Evolutionary conservation across 1,284 basidiomycete species (phyloP).

Genomic region (Microbotryum scabiosae): DNA sequence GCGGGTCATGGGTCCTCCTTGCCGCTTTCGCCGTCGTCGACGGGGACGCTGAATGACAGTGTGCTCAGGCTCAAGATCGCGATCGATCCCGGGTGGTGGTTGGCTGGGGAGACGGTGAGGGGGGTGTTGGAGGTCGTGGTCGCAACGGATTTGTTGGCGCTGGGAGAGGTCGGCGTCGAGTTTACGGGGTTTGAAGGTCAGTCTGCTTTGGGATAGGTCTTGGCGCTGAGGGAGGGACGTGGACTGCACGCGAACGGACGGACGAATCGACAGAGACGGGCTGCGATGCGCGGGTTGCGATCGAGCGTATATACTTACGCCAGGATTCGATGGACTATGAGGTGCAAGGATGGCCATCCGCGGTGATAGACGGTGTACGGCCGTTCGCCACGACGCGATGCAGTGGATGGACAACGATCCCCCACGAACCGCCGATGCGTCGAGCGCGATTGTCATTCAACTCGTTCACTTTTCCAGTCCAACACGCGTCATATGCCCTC

Average conservation of each 20-base stretch:
- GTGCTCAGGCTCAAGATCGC: too few relatives aligned
- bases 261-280: conserved; percentile 4
- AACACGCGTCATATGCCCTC: too few relatives aligned
- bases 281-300: conserved; percentile 4
- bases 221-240: not conserved
- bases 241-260: not conserved
- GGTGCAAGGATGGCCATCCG: too few relatives aligned
- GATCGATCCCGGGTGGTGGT: not conserved
- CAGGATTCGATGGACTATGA: too few relatives aligned
- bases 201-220: not conserved
- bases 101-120: conserved; percentile 25
- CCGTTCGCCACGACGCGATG: not conserved
- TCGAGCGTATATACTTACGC: not conserved
- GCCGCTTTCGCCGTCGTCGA: too few relatives aligned
- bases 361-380: too few relatives aligned
- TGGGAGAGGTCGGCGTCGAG: conserved; percentile 31
- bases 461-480: too few relatives aligned
- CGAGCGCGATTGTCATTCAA: not conserved
- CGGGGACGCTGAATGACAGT: too few relatives aligned
- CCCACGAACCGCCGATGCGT: not conserved
- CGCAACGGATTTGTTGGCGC: conserved; percentile 13
- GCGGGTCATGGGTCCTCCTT: too few relatives aligned
- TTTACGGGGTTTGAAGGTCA: conserved; percentile 22
- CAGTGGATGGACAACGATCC: not conserved
- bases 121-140: conserved; percentile 30